These are phyloP conservation scores for Avena atlantica DNA, from an alignment of 176 grass and related monocot genomes.

Conservation along the genomic window DNA sequence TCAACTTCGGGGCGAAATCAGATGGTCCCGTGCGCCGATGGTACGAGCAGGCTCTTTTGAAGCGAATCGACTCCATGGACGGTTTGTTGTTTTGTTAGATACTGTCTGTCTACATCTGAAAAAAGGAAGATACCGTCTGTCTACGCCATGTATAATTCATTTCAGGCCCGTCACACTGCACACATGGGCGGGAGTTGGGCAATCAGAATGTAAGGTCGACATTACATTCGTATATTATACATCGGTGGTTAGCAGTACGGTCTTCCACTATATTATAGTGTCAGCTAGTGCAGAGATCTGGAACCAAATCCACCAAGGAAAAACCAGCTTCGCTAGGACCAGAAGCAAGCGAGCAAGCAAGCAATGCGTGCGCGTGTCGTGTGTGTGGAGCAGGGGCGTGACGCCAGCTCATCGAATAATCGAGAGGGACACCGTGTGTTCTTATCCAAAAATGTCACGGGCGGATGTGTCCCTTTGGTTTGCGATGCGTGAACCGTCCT, in stretches of 20 bases:
- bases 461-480: background rate
- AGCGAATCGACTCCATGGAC: background rate
- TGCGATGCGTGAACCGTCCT: background rate
- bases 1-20: background rate
- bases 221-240: background rate
- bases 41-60: background rate
- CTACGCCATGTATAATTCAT: background rate
- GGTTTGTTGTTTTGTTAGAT: background rate
- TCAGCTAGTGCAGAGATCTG: background rate
- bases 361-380: background rate
- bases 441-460: background rate
- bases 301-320: background rate
- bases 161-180: background rate
- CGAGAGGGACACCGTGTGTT: background rate
- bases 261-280: background rate
- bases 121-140: background rate
- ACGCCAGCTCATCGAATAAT: conserved; percentile 29
- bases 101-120: background rate
- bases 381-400: background rate
- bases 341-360: background rate
- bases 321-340: background rate
- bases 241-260: background rate
- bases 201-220: background rate
- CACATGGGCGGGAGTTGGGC: background rate
- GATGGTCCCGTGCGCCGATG: background rate